These are phyloP conservation scores for Penicillium daleae DNA, from an alignment of 495 filamentous ascomycete species.

Conservation along the genomic window DNA sequence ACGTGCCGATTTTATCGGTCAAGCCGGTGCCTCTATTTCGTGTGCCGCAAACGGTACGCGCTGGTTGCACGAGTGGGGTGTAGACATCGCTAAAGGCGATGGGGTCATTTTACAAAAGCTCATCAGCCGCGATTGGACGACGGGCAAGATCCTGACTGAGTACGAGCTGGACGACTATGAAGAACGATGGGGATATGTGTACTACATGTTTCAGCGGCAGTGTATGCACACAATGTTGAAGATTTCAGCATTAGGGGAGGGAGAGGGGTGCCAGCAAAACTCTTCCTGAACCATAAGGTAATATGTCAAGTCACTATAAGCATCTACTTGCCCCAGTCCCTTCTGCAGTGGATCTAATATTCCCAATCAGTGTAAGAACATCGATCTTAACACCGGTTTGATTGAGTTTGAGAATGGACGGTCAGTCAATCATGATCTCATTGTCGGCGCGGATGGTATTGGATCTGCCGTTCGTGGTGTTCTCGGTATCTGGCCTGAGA, in stretches of 20 bases:
- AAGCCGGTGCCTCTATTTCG: conserved; percentile 48
- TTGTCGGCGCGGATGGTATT: conserved; percentile 51
- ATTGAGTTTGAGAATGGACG: conserved; percentile 43
- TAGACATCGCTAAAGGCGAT: conserved; percentile 47
- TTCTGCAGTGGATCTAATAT: not conserved
- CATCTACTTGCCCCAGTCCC: conserved; percentile 1
- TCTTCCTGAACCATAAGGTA: conserved; percentile 49
- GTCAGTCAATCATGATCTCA: conserved; percentile 39
- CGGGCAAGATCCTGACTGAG: conserved; percentile 47
- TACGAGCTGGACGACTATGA: conserved; percentile 49
- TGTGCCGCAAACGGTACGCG: conserved; percentile 50
- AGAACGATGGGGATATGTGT: conserved; percentile 48
- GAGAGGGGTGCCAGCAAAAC: conserved; percentile 45
- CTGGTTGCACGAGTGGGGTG: conserved; percentile 50
- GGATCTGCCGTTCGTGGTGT: conserved; percentile 44
- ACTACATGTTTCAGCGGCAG: conserved; percentile 60
- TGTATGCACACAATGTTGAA: conserved; percentile 59
- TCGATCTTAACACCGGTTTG: conserved; percentile 39
- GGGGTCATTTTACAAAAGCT: conserved; percentile 50
- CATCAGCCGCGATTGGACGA: conserved; percentile 54
- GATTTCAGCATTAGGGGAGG: conserved; percentile 47
- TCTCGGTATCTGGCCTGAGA: conserved; percentile 47
- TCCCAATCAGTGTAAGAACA: conserved; percentile 29
- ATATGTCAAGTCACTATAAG: not conserved
- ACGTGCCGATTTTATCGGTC: conserved; percentile 41